Evolutionary conservation across 345 rosid species (phyloP), one percentile per base, ranked within the genome.

Genomic region (Isatis tinctoria): DNA sequence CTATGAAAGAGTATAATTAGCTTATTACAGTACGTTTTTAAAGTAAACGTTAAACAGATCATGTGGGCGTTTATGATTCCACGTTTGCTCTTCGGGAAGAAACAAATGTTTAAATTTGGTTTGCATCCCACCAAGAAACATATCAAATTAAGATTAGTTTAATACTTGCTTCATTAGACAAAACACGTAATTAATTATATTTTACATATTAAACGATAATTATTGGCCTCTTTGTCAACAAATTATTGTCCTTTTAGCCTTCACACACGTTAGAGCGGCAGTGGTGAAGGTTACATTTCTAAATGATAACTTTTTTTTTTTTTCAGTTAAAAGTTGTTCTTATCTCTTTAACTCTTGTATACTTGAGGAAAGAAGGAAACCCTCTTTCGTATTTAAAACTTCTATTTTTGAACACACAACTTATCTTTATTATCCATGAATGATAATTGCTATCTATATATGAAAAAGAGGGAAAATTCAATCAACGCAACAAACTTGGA

Each of bases 91-190:
- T 65, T 72, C 41, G 22, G 18, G 60, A 78, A 73, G 72, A 58
- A 73, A 47, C 57, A 5, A 65, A 49, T 51, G 57, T 64, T 78
- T 39, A n/a, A 28, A 22, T 51, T 58, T 60, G 27, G 65, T 18
- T 53, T 78, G 81, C 59, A 78, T 78, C 81, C 74, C 59, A 68
- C 54, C 52, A 73, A 72, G 74, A 72, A 78, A 72, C 81, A 78
- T 54, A 59, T 60, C 68, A 44, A 62, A 67, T 14, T 45, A 66
- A 36, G 47, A 73, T 66, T 78, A 78, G 36, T 49, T 65, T 72
- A 73, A 78, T 78, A 51, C 51, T 72, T 58, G 77, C 70, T 78
- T 78, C 78, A 41, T 72, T 72, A 72, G 54, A 76, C 66, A 56
- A 70, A 76, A 64, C 80, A 76, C 72, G 53, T 47, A 27, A 47